Evolutionary conservation across 306 rosid genomes (phyloP).

Genomic region (Phaseolus lunatus): DNA sequence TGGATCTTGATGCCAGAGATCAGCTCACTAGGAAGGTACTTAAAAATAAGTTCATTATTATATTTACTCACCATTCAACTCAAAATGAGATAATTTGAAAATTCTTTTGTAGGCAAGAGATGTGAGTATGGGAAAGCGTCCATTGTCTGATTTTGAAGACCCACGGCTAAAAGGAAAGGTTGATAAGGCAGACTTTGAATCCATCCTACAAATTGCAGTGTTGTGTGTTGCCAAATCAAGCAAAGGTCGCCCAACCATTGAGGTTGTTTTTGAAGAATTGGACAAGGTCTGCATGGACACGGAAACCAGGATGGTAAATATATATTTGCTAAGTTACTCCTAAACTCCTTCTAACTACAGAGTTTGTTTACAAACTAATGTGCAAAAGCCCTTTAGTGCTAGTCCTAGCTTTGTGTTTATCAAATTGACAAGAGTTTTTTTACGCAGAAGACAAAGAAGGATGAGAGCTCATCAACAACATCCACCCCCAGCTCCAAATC

Average conservation of each 20-base stretch:
- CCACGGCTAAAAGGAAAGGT: constrained; percentile 66
- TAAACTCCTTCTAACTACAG: neutral
- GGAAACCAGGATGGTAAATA: neutral
- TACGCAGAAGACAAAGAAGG: constrained; percentile 53
- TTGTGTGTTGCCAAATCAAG: constrained; percentile 86
- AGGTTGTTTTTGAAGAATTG: constrained; percentile 65
- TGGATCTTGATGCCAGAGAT: constrained; percentile 85
- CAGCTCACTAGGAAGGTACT: constrained; percentile 87
- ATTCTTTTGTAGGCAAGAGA: constrained; percentile 71
- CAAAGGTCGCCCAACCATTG: constrained; percentile 76
- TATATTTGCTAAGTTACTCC: neutral
- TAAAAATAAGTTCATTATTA: neutral
- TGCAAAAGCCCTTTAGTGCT: neutral
- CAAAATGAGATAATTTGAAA: neutral
- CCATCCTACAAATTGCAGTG: constrained; percentile 75
- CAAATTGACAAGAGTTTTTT: neutral
- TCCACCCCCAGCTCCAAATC: constrained; percentile 52
- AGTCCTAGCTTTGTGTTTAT: neutral
- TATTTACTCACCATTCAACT: neutral
- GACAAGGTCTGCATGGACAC: constrained; percentile 64
- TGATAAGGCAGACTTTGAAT: constrained; percentile 61
- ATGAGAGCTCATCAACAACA: constrained; percentile 45
- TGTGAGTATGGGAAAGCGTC: constrained; percentile 70
- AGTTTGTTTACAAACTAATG: neutral
- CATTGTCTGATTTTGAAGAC: constrained; percentile 73